Percentiles rank a stretch among this genome's conserved stretches.
phyloP scores from a whole-genome alignment of 169 alveolate species.

The Eimeria brunetti region DNA sequence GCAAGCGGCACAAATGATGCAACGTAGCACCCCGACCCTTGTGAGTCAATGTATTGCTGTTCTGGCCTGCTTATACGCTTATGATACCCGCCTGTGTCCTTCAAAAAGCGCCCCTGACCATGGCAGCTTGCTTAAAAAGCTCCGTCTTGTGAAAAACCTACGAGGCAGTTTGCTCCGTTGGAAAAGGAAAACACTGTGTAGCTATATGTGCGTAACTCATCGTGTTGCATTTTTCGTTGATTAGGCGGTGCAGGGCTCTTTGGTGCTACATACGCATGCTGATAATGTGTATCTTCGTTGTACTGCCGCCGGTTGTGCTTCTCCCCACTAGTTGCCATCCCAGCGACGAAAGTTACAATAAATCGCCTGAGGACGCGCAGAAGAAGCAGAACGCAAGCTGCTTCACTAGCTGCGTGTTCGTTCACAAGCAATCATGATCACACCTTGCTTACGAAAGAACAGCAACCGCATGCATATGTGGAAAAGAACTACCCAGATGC shows the following conservation, averaged over 20 bases:
- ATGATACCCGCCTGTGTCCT: not conserved
- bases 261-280: not conserved
- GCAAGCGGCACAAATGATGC: not conserved
- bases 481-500: not conserved
- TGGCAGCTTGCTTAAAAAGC: not conserved
- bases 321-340: constrained; percentile 29
- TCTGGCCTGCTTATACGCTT: not conserved
- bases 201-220: not conserved
- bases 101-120: not conserved
- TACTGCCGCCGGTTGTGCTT: not conserved
- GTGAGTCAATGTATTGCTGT: not conserved
- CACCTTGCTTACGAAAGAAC: not conserved
- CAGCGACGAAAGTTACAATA: constrained; percentile 57
- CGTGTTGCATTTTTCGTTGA: not conserved
- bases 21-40: not conserved
- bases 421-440: not conserved
- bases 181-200: not conserved
- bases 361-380: constrained; percentile 31
- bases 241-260: not conserved
- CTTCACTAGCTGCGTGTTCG: not conserved
- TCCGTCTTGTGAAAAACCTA: not conserved
- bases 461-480: not conserved
- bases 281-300: not conserved
- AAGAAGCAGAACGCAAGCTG: not conserved
- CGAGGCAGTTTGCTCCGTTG: not conserved